These are phyloP conservation scores for Rhodomyrtus psidioides DNA, from an alignment of 441 rosid genomes.

Conservation along the genomic window DNA sequence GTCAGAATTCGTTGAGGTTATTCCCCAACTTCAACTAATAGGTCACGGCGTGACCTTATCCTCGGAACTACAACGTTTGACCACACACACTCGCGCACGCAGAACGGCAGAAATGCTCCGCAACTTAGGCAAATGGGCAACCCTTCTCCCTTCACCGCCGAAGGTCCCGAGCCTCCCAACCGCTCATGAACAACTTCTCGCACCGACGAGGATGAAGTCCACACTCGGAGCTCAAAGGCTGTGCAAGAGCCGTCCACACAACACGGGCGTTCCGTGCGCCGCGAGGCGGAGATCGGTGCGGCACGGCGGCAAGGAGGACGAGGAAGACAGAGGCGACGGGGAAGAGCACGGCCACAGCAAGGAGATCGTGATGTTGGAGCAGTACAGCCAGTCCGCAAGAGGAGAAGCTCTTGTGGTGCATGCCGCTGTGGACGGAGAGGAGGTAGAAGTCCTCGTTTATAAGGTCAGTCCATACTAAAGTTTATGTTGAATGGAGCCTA, in stretches of 20 bases:
- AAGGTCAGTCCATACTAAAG: constrained; percentile 28
- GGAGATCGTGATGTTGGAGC: constrained; percentile 54
- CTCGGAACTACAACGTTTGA: not conserved
- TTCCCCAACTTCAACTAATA: not conserved
- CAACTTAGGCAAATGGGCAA: not conserved
- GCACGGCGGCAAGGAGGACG: constrained; percentile 10
- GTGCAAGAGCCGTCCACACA: not conserved
- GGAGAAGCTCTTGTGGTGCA: constrained; percentile 74
- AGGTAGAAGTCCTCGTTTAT: constrained; percentile 57
- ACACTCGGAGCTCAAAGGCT: not conserved
- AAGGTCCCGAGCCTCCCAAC: not conserved
- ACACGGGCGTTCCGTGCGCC: constrained; percentile 9
- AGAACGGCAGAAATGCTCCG: not conserved
- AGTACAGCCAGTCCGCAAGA: constrained; percentile 44
- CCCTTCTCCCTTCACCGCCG: not conserved
- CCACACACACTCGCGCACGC: not conserved
- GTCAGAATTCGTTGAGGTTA: not conserved
- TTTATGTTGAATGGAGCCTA: not conserved
- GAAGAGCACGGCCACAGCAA: constrained; percentile 43
- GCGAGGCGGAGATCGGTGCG: constrained; percentile 50
- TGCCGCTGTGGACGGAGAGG: constrained; percentile 44
- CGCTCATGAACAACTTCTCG: not conserved
- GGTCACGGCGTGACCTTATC: not conserved
- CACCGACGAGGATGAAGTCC: not conserved
- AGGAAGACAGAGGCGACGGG: constrained; percentile 17